Percentiles rank a stretch among this genome's conserved stretches.
These are phyloP conservation scores for Zymoseptoria tritici DNA, from an alignment of 2,329 filamentous ascomycete genomes.

Conservation along the genomic window DNA sequence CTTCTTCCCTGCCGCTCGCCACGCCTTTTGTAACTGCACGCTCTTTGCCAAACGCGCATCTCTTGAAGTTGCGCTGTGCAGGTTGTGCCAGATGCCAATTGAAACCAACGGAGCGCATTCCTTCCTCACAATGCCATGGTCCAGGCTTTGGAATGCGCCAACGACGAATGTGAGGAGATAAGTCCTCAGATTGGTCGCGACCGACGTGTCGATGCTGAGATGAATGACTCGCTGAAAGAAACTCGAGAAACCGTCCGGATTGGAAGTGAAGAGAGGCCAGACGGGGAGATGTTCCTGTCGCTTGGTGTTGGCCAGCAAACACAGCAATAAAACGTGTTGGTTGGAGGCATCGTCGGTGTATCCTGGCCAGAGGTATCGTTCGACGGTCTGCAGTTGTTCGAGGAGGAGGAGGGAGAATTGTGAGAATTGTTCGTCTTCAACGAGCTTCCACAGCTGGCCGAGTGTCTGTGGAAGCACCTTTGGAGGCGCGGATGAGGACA, in stretches of 20 bases:
- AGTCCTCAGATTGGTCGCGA: conserved; percentile 49
- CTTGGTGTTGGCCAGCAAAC: conserved; percentile 80
- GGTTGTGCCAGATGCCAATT: conserved; percentile 91
- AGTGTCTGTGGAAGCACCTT: conserved; percentile 75
- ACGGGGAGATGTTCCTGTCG: conserved; percentile 76
- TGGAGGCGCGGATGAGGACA: conserved; percentile 54
- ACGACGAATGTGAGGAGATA: conserved; percentile 88
- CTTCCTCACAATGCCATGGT: conserved; percentile 81
- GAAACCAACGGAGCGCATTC: conserved; percentile 94
- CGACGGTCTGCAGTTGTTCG: conserved; percentile 83
- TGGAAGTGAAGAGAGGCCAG: conserved; percentile 76
- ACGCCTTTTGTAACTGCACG: conserved; percentile 74
- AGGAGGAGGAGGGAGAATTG: conserved; percentile 71
- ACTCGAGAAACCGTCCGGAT: conserved; percentile 73
- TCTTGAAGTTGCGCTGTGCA: conserved; percentile 68
- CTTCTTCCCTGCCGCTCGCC: conserved; percentile 78
- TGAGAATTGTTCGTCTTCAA: conserved; percentile 74
- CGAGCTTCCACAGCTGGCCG: conserved; percentile 80
- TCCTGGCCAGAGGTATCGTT: conserved; percentile 92
- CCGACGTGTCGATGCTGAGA: conserved; percentile 58
- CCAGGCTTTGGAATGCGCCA: conserved; percentile 85
- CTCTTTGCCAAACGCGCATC: conserved; percentile 66
- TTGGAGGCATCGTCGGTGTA: conserved; percentile 77
- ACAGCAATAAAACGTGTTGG: conserved; percentile 80
- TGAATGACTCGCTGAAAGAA: conserved; percentile 86